These are phyloP conservation scores for Hericium coralloides DNA, from an alignment of 768 basidiomycete species.

Conservation along the genomic window DNA sequence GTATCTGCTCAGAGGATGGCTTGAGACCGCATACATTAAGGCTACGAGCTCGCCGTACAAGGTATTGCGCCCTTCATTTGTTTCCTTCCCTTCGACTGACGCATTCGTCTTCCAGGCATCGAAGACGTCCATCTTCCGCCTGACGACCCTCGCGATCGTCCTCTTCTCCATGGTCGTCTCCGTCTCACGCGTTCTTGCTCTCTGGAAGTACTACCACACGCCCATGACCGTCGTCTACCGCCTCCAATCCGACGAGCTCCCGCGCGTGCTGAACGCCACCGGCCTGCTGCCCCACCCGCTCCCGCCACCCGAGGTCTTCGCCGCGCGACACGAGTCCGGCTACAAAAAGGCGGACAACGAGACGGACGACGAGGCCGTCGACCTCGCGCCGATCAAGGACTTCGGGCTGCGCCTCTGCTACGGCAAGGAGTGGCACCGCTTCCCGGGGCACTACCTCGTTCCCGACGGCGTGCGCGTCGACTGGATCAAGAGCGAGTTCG, in stretches of 20 bases:
- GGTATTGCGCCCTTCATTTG: conserved; percentile 36
- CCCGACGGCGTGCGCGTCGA: conserved; percentile 76
- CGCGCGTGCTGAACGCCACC: conserved; percentile 67
- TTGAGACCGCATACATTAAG: conserved; percentile 67
- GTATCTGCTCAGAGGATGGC: conserved; percentile 80
- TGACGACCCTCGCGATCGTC: conserved; percentile 64
- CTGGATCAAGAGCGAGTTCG: conserved; percentile 88
- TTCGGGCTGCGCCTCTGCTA: conserved; percentile 76
- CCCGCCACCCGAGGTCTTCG: conserved; percentile 36
- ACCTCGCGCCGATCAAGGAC: conserved; percentile 56
- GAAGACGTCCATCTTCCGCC: conserved; percentile 63
- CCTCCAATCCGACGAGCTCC: conserved; percentile 74
- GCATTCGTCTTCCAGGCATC: conserved; percentile 51
- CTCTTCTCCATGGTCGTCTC: conserved; percentile 63
- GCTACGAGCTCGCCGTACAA: conserved; percentile 78
- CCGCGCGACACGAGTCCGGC: conserved; percentile 2
- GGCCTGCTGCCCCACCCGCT: conserved; percentile 47
- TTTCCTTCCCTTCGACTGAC: background rate
- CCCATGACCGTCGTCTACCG: conserved; percentile 63
- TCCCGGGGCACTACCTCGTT: conserved; percentile 83
- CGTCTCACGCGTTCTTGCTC: conserved; percentile 68
- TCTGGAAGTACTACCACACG: conserved; percentile 86
- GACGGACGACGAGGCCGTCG: conserved; percentile 39
- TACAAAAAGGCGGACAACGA: conserved; percentile 20
- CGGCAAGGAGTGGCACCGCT: conserved; percentile 95